Evolutionary conservation across 2,329 filamentous ascomycete genomes (phyloP).

Genomic region (Pseudopithomyces chartarum): DNA sequence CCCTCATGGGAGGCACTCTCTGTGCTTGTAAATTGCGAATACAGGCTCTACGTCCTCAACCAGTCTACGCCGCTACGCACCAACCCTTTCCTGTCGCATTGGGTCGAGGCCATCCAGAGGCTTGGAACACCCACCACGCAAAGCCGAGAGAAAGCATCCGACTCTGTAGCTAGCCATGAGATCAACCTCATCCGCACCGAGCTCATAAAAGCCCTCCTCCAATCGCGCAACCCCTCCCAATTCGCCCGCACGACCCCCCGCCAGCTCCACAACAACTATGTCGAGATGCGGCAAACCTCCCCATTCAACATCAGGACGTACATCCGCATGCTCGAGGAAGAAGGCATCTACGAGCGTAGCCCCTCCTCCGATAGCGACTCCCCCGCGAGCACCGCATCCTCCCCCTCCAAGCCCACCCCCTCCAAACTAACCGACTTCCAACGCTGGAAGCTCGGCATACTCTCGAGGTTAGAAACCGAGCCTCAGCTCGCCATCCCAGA

Average conservation of each 20-base stretch:
- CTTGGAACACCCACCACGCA: slow-evolving; percentile 9
- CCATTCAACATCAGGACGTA: slow-evolving; percentile 35
- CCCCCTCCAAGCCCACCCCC: background rate
- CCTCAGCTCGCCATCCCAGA: slow-evolving; percentile 30
- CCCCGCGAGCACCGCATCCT: slow-evolving; percentile 1
- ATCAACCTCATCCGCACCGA: slow-evolving; percentile 26
- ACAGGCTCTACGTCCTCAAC: slow-evolving; percentile 40
- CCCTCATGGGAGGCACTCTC: slow-evolving; percentile 31
- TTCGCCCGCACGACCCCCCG: slow-evolving; percentile 20
- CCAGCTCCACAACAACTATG: slow-evolving; percentile 19
- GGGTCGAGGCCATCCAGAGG: slow-evolving; percentile 43
- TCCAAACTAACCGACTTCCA: slow-evolving; percentile 18
- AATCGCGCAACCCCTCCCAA: slow-evolving; percentile 12
- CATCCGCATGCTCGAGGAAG: slow-evolving; percentile 44
- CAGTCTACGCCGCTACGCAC: slow-evolving; percentile 32
- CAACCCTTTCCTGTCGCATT: slow-evolving; percentile 48
- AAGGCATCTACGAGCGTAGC: slow-evolving; percentile 40
- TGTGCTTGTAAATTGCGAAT: slow-evolving; percentile 43
- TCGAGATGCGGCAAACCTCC: slow-evolving; percentile 10
- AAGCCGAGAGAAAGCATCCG: background rate
- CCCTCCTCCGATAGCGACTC: slow-evolving; percentile 14
- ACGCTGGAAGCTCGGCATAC: slow-evolving; percentile 29
- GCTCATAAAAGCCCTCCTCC: slow-evolving; percentile 35
- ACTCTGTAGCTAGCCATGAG: slow-evolving; percentile 16
- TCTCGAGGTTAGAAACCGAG: slow-evolving; percentile 21